These are phyloP conservation scores for Candida succiphila DNA, from an alignment of 805 yeast genomes.

Conservation along the genomic window DNA sequence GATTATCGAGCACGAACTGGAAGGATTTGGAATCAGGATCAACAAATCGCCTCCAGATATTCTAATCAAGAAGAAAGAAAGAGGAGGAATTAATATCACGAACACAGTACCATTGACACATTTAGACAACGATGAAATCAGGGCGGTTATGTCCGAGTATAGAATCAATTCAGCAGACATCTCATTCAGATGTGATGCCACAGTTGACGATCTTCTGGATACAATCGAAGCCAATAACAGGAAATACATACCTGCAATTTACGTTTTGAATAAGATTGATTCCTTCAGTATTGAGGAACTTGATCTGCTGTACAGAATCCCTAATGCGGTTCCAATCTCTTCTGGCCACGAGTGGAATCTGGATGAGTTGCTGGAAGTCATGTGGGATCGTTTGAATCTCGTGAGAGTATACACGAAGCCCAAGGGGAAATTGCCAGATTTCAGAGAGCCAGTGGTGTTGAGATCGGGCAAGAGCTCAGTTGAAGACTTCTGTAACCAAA, in stretches of 20 bases:
- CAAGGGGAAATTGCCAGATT: slow-evolving; percentile 89
- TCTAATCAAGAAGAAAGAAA: slow-evolving; percentile 82
- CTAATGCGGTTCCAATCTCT: slow-evolving; percentile 95
- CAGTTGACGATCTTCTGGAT: slow-evolving; percentile 94
- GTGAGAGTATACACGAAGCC: slow-evolving; percentile 98
- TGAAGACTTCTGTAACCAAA: slow-evolving; percentile 93
- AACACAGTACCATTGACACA: slow-evolving; percentile 89
- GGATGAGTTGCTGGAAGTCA: slow-evolving; percentile 85
- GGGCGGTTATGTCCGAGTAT: slow-evolving; percentile 94
- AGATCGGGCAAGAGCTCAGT: slow-evolving; percentile 75
- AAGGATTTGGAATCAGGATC: slow-evolving; percentile 94
- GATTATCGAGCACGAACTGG: slow-evolving; percentile 89
- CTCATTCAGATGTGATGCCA: slow-evolving; percentile 94
- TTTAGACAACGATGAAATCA: slow-evolving; percentile 84
- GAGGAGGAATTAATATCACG: slow-evolving; percentile 92
- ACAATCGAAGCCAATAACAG: slow-evolving; percentile 85
- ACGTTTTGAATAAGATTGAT: slow-evolving; percentile 92
- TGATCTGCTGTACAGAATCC: slow-evolving; percentile 82
- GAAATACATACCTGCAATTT: slow-evolving; percentile 90
- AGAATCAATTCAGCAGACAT: slow-evolving; percentile 93
- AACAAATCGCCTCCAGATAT: slow-evolving; percentile 92
- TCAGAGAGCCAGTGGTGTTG: slow-evolving; percentile 88
- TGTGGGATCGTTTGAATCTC: slow-evolving; percentile 89
- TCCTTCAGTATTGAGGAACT: slow-evolving; percentile 90
- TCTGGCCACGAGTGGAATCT: slow-evolving; percentile 96